A percentile compares a stretch with the other conserved stretches of the same genome.
Conservation (phyloP, 2,329 filamentous ascomycete species). For the Claviceps sp. region DNA sequence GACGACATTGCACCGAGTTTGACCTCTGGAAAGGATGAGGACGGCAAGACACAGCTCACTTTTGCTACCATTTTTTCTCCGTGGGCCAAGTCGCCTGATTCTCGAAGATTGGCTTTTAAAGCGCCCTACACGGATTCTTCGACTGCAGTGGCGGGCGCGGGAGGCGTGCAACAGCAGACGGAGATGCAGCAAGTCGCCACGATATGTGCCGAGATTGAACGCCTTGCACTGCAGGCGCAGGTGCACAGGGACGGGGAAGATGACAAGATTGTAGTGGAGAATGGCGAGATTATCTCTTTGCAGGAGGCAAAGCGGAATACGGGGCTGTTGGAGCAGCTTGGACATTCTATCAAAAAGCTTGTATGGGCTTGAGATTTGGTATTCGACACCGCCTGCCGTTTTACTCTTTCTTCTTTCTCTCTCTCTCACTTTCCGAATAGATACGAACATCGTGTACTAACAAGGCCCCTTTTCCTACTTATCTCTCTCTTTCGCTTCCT, state of each 20-base stretch:
- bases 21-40: slow-evolving; percentile 10
- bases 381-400: neutral
- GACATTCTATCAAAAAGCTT: slow-evolving; percentile 83
- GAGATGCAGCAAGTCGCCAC: slow-evolving; percentile 44
- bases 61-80: slow-evolving; percentile 30
- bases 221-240: slow-evolving; percentile 42
- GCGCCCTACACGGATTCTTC: slow-evolving; percentile 41
- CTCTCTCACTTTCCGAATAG: neutral
- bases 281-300: slow-evolving; percentile 64
- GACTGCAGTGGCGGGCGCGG: slow-evolving; percentile 36
- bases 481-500: no score
- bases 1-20: slow-evolving; percentile 17
- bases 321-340: slow-evolving; percentile 71
- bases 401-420: neutral
- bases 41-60: slow-evolving; percentile 17
- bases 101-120: slow-evolving; percentile 39
- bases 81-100: slow-evolving; percentile 18
- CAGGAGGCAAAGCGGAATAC: slow-evolving; percentile 79
- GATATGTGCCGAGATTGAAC: slow-evolving; percentile 66
- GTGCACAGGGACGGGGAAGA: slow-evolving; percentile 28
- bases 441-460: neutral
- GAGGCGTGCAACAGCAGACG: slow-evolving; percentile 32
- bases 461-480: neutral
- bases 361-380: slow-evolving; percentile 54
- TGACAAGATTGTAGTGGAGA: slow-evolving; percentile 35